Evolutionary conservation across 2,329 filamentous ascomycete genomes (phyloP).

Genomic region (Pseudocercospora fijiensis): DNA sequence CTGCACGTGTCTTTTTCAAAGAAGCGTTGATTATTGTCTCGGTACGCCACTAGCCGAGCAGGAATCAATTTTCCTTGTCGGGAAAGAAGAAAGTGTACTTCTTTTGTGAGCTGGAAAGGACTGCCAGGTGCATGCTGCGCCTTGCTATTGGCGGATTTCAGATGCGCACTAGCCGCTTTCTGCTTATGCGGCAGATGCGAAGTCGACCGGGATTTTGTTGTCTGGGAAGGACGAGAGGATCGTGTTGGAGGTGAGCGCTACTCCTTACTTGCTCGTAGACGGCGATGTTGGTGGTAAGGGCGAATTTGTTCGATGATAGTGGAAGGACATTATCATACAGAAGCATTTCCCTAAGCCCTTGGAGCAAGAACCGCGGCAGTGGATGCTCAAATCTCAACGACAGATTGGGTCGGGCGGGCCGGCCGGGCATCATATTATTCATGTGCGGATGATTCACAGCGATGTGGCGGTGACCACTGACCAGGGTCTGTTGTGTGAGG

Average conservation of each 20-base stretch:
- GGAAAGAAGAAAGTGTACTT: not conserved
- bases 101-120: not conserved
- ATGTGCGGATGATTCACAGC: not conserved
- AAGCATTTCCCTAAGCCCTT: too few species aligned
- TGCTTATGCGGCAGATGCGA: constrained; percentile 1
- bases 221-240: not conserved
- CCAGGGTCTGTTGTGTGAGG: not conserved
- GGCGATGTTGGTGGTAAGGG: not conserved
- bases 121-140: constrained; percentile 10
- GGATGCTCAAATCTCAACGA: not conserved
- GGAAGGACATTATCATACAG: not conserved
- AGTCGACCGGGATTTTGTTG: not conserved
- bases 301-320: not conserved
- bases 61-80: not conserved
- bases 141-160: constrained; percentile 13
- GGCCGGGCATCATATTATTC: not conserved
- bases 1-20: not conserved
- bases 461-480: too few species aligned
- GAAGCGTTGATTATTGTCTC: not conserved
- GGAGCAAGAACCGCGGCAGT: not conserved
- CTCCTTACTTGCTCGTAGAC: not conserved
- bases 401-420: not conserved
- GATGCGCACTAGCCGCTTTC: not conserved
- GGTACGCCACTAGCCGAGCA: constrained; percentile 15
- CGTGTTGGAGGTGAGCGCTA: not conserved